Conservation (phyloP, 2,329 filamentous ascomycete genomes). For the Calcarisporium arbuscula region DNA sequence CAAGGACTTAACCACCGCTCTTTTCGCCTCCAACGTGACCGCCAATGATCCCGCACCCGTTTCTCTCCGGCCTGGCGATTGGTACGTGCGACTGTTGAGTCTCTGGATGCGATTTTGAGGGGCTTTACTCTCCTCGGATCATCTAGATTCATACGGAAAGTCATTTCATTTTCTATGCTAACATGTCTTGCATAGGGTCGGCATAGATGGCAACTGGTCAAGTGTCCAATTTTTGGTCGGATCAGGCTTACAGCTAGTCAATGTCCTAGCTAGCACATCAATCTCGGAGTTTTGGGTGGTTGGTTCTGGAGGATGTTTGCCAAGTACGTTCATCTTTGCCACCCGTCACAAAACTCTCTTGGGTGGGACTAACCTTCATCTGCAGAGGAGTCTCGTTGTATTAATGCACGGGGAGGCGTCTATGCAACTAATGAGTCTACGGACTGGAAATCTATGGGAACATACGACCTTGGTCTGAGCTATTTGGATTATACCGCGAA, state of each 20-base stretch:
- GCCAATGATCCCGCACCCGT: constrained; percentile 14
- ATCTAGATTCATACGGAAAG: not conserved
- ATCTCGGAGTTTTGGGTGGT: constrained; percentile 68
- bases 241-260: constrained; percentile 29
- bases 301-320: constrained; percentile 48
- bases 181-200: no score
- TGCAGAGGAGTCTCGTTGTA: constrained; percentile 45
- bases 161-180: constrained; percentile 35
- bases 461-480: constrained; percentile 53
- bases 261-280: constrained; percentile 54
- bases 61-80: constrained; percentile 15
- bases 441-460: constrained; percentile 53
- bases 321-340: constrained; percentile 30
- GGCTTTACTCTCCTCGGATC: not conserved
- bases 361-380: constrained; percentile 12
- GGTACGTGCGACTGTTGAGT: constrained; percentile 9
- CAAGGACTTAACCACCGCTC: constrained; percentile 3
- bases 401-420: constrained; percentile 49
- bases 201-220: constrained; percentile 67
- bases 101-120: not conserved
- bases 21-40: constrained; percentile 6
- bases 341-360: not conserved
- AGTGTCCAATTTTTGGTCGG: constrained; percentile 51
- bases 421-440: constrained; percentile 48
- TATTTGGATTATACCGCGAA: constrained; percentile 54